Evolutionary conservation across 2,329 filamentous ascomycete genomes (phyloP), one percentile per base, ranked within the genome.

Genomic region (Penicillium sp.): DNA sequence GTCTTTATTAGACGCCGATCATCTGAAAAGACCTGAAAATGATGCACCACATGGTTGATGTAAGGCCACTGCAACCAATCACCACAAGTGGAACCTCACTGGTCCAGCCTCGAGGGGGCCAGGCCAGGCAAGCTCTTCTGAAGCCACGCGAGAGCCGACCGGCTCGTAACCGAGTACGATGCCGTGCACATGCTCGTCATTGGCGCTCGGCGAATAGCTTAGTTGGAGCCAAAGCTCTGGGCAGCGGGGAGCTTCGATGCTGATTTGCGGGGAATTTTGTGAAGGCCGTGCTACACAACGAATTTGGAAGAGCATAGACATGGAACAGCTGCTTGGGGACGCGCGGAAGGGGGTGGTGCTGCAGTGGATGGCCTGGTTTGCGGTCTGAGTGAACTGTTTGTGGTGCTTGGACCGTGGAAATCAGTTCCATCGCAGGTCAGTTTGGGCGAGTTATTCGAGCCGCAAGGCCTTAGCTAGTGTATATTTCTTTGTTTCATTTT

Each of bases 141-240:
- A 55, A 59, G 58, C 37, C 59, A 64, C 47, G 56, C 61, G 64
- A 62, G 59, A 64, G 63, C 61, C 63, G 59, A 64, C 22, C 63
- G 60, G 60, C 63, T 62, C 47, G 63, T 44, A 58, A 47, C 49
- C 50, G 49, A 56, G 37, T 24, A 37, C 28, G 19, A 45, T 15
- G n/a, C 12, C 2, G 28, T 26, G 33, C 45, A 58, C 33, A 37
- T 45, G 42, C 42, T 33, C 24, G 44, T 42, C 24, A 53, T 53
- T 53, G 38, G 49, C n/a, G 37, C 26, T 35, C n/a, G 35, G 12
- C 6, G 49, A 37, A 37, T 51, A 53, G 28, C 22, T 45, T 42
- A 53, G 56, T 53, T 10, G 47, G 35, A 28, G 19, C 6, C 13
- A 28, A 12, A 19, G 37, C n/a, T 30, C 19, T 53, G 37, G 35